Evolutionary conservation across 352 stramenopile genomes (phyloP), one percentile per base, ranked within the genome.

Genomic region (Globisporangium radiosum): DNA sequence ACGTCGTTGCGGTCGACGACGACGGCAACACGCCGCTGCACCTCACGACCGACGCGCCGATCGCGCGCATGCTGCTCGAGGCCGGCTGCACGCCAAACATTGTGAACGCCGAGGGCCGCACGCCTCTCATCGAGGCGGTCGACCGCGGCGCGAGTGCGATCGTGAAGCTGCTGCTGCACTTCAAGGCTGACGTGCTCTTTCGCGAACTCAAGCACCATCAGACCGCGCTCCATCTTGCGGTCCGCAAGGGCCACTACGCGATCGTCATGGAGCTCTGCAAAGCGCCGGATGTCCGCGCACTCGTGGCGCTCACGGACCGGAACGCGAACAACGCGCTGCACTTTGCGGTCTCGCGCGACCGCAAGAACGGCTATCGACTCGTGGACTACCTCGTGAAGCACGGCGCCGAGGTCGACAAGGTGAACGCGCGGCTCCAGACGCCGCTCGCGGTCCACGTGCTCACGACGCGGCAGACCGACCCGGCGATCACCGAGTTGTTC

Each of bases 231-330:
- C 85, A 94, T 54, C 68, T 94, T 33, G 85, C 85, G 4, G 78
- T 94, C 7, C 82, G 85, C 19, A 92, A 90, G 64, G 85, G 85
- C 37, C 85, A 94, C 53, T 92, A 92, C 62, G 71, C 83, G 60
- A 91, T 92, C 47, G 79, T 94, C 14, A 92, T 90, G 75, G 82
- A 91, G 64, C 59, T 94, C 49, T 94, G 85, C 73, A 90, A 92
- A 65, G 72, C 76, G 0, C 64, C 83, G 5, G 79, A 89, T 37
- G 77, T 88, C 17, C 59, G 70, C 3, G 65, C 87, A 19, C 66
- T 94, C 38, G 75, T 94, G 52, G 66, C 85, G 52, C 53, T 90
- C 19, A 91, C 82, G 5, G 82, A 92, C 59, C 82, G 82, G 54
- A 92, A 92, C 61, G 82, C 84, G 47, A 94, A 94, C 75, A 94